These are phyloP conservation scores for Hypericum androsaemum DNA, from an alignment of 345 rosid species.

Conservation along the genomic window DNA sequence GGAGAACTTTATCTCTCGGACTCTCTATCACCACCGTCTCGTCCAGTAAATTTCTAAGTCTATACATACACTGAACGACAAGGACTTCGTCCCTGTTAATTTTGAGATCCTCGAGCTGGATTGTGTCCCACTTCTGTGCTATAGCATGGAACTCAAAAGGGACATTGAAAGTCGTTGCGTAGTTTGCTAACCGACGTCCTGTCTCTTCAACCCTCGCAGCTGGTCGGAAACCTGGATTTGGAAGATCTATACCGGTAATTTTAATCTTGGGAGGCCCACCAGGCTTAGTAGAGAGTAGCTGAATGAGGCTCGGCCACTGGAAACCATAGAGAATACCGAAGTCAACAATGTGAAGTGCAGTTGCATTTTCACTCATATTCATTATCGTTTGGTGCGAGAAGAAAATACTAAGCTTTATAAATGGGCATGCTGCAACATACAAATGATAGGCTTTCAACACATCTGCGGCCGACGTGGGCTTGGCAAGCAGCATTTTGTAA, in stretches of 20 bases:
- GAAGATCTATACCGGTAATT: slow-evolving; percentile 46
- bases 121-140: slow-evolving; percentile 50
- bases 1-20: slow-evolving; percentile 38
- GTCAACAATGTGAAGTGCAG: slow-evolving; percentile 44
- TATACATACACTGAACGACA: slow-evolving; percentile 29
- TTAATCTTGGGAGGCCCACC: slow-evolving; percentile 50
- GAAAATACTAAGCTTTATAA: slow-evolving; percentile 34
- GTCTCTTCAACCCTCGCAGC: slow-evolving; percentile 45
- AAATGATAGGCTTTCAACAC: slow-evolving; percentile 43
- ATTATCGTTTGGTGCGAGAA: slow-evolving; percentile 39
- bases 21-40: slow-evolving; percentile 35
- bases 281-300: slow-evolving; percentile 31
- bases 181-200: slow-evolving; percentile 35
- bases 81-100: slow-evolving; percentile 30
- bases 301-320: slow-evolving; percentile 56
- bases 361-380: slow-evolving; percentile 35
- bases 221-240: slow-evolving; percentile 46
- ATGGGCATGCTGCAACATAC: slow-evolving; percentile 42
- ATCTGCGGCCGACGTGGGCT: slow-evolving; percentile 37
- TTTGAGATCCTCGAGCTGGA: slow-evolving; percentile 38
- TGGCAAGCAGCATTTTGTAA: slow-evolving; percentile 21
- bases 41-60: slow-evolving; percentile 37
- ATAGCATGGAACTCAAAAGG: slow-evolving; percentile 45
- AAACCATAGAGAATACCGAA: slow-evolving; percentile 54
- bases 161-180: slow-evolving; percentile 32